Base-by-base conservation (phyloP, 2,329 filamentous ascomycete species). In the Aspergillus intermedius region DNA sequence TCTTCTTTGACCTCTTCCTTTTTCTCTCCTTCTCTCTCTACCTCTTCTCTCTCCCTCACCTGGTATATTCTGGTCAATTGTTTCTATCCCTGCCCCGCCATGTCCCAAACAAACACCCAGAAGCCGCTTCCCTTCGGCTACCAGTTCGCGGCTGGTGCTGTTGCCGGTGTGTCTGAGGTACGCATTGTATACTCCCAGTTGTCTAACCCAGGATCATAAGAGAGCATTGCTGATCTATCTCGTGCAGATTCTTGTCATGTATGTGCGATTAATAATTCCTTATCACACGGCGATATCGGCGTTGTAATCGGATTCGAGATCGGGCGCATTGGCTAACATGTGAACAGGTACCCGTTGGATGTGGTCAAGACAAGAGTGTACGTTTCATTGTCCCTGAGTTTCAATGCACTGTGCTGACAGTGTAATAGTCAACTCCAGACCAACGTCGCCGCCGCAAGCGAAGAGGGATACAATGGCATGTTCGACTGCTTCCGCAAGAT, bases 401-500 rank as follows among this genome's bases (percentile, higher is more conserved):
- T 35, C 10, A 23, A 8, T 42, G 1, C 12, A 21, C 9, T 43
- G 39, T 47, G 39, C 30, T 22, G 25, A 21, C 42, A 42, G 44
- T 22, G 21, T 22, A 46, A 12, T 49, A 95, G 88, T 69, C 91
- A 96, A 74, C 79, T 96, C 49, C 91, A 96, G 75, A 87, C 86
- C 47, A 40, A 40, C 5, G 86, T 85, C 63, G 79, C 77, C 58
- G 75, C 77, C 19, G 60, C 69, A 9, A 88, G 89, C 51, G 84
- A 84, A 57, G 93, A 97, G 63, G 77, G 80, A 60, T 97, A 98
- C 80, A 95, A 82, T 76, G 89, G 93, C 79, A 98, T 97, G 90
- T 67, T 96, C 51, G 93, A 98, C 74, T 97, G 91, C 78, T 95
- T 98, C 79, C 80, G 82, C 66, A 98, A 98, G 82, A 98, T 98